A percentile compares a stretch with the other conserved stretches of the same genome.
phyloP scores from a whole-genome alignment of 1,284 basidiomycete species.

The Gymnopus androsaceus region DNA sequence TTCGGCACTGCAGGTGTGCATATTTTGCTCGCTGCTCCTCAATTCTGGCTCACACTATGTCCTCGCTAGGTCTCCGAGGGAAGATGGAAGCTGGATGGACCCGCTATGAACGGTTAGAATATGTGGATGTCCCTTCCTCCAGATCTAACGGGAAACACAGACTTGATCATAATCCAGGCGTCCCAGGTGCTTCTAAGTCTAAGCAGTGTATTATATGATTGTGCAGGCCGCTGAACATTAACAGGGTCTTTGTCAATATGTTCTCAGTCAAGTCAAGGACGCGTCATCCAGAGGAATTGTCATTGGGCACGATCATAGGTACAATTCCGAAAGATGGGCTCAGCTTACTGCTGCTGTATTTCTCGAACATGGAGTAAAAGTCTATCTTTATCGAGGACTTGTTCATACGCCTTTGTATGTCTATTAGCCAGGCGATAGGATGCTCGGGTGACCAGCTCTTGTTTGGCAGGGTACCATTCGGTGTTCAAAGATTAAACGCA shows the following conservation, averaged over 20 bases:
- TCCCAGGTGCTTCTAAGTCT: conserved; percentile 56
- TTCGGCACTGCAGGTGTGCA: conserved; percentile 82
- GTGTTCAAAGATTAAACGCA: conserved; percentile 64
- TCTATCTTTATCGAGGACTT: conserved; percentile 68
- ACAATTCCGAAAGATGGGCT: conserved; percentile 80
- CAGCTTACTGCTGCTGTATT: conserved; percentile 73
- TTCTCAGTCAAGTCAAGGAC: conserved; percentile 50
- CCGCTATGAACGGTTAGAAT: conserved; percentile 71
- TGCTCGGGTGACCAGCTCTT: not conserved
- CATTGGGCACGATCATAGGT: conserved; percentile 79
- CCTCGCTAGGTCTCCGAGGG: conserved; percentile 67
- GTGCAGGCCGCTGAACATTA: not conserved
- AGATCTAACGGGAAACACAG: too few species aligned
- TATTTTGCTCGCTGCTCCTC: conserved; percentile 10
- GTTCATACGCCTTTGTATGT: conserved; percentile 81
- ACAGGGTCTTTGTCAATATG: conserved; percentile 77
- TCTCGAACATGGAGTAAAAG: conserved; percentile 60
- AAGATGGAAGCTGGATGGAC: conserved; percentile 85
- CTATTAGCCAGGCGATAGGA: not conserved
- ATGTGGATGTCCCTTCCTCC: not conserved
- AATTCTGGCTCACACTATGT: conserved; percentile 2
- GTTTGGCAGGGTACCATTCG: conserved; percentile 66
- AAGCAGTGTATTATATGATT: not conserved
- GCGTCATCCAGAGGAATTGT: conserved; percentile 69
- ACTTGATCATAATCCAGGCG: conserved; percentile 79